A percentile compares a stretch with the other conserved stretches of the same genome.
These are phyloP conservation scores for Phytophthora megakarya DNA, from an alignment of 352 stramenopile genomes.

Conservation along the genomic window DNA sequence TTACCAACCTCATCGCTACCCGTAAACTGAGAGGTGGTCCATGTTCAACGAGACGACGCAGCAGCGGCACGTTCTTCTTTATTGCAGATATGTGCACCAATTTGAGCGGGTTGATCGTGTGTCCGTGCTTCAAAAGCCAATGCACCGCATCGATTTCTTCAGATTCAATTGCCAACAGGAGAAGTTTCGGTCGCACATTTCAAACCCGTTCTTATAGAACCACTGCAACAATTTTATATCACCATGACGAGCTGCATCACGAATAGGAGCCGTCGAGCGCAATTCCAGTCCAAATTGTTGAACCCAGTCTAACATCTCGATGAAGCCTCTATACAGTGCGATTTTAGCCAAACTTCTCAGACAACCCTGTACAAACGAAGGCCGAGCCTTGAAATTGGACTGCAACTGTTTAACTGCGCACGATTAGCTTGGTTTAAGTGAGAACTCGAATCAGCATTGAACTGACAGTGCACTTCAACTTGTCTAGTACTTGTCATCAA, in stretches of 20 bases:
- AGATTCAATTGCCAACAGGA: constrained; percentile 1
- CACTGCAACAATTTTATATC: constrained; percentile 7
- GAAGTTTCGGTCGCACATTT: not conserved
- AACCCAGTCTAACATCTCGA: constrained; percentile 8
- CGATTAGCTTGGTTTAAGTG: not conserved
- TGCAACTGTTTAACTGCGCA: not conserved
- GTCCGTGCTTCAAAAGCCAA: constrained; percentile 3
- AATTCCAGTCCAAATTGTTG: constrained; percentile 2
- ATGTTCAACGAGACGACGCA: constrained; percentile 2
- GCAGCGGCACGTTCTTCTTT: not conserved
- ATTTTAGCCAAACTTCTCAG: not conserved
- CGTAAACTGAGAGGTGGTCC: not conserved
- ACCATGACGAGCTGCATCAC: not conserved
- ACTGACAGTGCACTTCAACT: not conserved
- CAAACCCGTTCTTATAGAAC: not conserved
- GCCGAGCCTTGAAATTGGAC: not conserved
- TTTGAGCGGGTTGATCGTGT: not conserved
- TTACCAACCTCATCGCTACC: not conserved
- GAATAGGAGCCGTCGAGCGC: not conserved
- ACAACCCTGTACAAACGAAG: not conserved
- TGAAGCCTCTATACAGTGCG: not conserved
- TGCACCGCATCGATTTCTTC: not conserved
- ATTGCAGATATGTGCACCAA: not conserved
- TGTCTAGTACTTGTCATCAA: not conserved
- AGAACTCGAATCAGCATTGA: not conserved